phyloP scores from a whole-genome alignment of 768 basidiomycete species.

The Mycena venus region DNA sequence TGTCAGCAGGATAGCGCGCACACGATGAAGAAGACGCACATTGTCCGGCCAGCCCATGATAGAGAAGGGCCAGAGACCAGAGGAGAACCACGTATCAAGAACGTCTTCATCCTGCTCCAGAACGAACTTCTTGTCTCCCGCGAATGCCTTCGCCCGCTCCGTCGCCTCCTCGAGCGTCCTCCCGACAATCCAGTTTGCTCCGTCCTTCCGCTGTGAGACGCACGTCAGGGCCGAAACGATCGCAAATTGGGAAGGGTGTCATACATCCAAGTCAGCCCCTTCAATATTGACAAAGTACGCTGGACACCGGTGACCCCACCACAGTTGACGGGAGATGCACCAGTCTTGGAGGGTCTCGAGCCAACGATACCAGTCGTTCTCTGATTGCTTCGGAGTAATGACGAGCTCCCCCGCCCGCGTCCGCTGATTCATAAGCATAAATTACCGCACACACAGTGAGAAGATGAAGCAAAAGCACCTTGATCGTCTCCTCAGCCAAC shows the following conservation, averaged over 20 bases:
- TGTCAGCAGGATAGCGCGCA: not conserved
- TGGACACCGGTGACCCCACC: slow-evolving; percentile 99
- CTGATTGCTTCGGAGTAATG: slow-evolving; percentile 88
- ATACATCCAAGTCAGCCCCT: slow-evolving; percentile 76
- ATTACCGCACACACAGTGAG: not conserved
- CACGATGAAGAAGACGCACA: slow-evolving; percentile 55
- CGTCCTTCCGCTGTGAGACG: slow-evolving; percentile 63
- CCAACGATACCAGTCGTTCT: slow-evolving; percentile 97
- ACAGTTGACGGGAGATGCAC: slow-evolving; percentile 98
- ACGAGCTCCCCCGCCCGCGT: slow-evolving; percentile 89
- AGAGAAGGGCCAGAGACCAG: slow-evolving; percentile 97
- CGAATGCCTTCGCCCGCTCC: slow-evolving; percentile 77
- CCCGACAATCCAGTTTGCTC: slow-evolving; percentile 93
- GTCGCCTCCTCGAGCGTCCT: slow-evolving; percentile 83
- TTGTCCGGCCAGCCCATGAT: slow-evolving; percentile 98
- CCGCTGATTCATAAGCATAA: slow-evolving; percentile 70
- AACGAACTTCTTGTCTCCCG: slow-evolving; percentile 74
- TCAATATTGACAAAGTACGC: slow-evolving; percentile 94
- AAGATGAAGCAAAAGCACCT: slow-evolving; percentile 59
- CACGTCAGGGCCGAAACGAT: slow-evolving; percentile 43
- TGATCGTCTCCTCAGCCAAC: slow-evolving; percentile 90
- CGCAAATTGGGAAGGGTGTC: slow-evolving; percentile 32
- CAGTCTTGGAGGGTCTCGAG: slow-evolving; percentile 96
- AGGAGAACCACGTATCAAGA: slow-evolving; percentile 99
- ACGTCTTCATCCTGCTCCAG: slow-evolving; percentile 97